phyloP scores from a whole-genome alignment of 345 rosid genomes.

The Populus nigra region DNA sequence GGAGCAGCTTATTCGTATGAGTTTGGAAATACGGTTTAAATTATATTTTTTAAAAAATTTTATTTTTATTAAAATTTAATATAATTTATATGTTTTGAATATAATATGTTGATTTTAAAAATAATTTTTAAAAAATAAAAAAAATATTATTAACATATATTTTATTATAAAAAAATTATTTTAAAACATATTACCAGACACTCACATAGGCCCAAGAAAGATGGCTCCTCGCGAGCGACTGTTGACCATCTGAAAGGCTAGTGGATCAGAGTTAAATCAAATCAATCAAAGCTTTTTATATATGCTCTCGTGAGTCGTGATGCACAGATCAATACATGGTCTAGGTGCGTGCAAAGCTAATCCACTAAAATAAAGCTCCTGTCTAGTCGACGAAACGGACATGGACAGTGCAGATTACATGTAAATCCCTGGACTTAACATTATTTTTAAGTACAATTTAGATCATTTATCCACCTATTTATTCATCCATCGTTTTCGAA shows the following conservation, averaged over 20 bases:
- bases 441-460: neutral
- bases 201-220: neutral
- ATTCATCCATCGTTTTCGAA: neutral
- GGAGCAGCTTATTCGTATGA: too few relatives aligned
- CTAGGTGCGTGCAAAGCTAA: neutral
- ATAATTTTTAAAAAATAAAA: too few relatives aligned
- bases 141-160: too few relatives aligned
- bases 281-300: neutral
- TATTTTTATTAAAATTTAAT: too few relatives aligned
- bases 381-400: neutral
- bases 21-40: too few relatives aligned
- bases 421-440: neutral
- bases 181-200: too few relatives aligned
- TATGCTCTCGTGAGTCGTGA: neutral
- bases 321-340: neutral
- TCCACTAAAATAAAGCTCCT: neutral
- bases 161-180: too few relatives aligned
- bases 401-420: neutral
- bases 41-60: too few relatives aligned
- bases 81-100: too few relatives aligned
- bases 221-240: neutral
- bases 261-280: neutral
- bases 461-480: neutral
- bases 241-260: neutral
- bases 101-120: too few relatives aligned